Percentiles rank a stretch among this genome's conserved stretches.
These are phyloP conservation scores for Globisporangium echinulatum DNA, from an alignment of 352 stramenopile genomes.

Conservation along the genomic window DNA sequence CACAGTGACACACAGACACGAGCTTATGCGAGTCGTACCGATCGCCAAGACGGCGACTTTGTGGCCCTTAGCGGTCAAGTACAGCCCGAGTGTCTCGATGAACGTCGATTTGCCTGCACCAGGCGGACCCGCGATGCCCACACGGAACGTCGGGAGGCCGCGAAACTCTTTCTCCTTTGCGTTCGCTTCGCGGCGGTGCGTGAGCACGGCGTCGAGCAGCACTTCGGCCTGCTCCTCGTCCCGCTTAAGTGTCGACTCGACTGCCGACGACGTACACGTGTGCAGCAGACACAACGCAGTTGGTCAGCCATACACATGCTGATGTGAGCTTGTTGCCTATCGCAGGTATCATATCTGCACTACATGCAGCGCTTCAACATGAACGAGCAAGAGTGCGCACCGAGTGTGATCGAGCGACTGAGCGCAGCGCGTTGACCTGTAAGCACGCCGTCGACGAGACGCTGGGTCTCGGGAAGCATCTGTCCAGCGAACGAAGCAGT, in stretches of 20 bases:
- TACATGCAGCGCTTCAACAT: conserved; percentile 4
- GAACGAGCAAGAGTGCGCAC: conserved; percentile 17
- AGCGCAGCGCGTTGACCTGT: conserved; percentile 51
- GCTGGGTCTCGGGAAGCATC: conserved; percentile 37
- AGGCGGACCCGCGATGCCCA: conserved; percentile 89
- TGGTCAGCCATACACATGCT: background rate
- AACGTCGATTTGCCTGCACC: conserved; percentile 97
- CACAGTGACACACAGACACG: too few relatives aligned
- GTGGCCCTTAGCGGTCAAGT: conserved; percentile 74
- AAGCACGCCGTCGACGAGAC: conserved; percentile 51
- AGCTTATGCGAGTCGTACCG: conserved; percentile 14
- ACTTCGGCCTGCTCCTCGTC: conserved; percentile 82
- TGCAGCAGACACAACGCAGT: background rate
- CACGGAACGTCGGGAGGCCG: conserved; percentile 58
- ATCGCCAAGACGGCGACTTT: conserved; percentile 95
- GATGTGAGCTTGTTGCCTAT: too few relatives aligned
- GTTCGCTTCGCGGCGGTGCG: conserved; percentile 37
- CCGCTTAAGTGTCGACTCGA: conserved; percentile 69
- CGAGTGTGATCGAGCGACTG: conserved; percentile 69
- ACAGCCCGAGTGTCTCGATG: conserved; percentile 93
- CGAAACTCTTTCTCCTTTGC: conserved; percentile 17
- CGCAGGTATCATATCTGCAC: background rate
- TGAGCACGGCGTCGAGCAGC: conserved; percentile 80
- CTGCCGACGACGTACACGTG: conserved; percentile 13
- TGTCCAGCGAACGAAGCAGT: background rate